Base-by-base conservation (phyloP, 1,139 yeast genomes). In the Suhomyces coccinellae region DNA sequence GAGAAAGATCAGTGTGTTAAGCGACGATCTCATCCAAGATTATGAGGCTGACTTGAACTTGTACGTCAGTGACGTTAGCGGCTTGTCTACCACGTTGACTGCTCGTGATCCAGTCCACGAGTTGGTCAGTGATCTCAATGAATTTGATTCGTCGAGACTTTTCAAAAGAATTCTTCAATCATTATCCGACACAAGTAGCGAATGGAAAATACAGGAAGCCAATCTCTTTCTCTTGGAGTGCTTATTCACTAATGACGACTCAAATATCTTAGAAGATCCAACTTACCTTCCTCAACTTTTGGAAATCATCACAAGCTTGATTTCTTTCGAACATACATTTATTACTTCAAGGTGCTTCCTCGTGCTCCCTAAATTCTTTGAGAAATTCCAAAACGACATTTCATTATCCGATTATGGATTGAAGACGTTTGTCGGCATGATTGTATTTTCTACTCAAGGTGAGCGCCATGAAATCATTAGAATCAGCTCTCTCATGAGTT, bases 61-160 rank as follows among this genome's bases (percentile, higher is more conserved):
- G 6, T 89, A 80, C 61, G 86, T 88, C 6, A 79, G 88, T 6
- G 85, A 83, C 36, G 88, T 86, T 46, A 75, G 87, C 1, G 96
- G 90, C 1, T 69, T 87, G 34, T 68, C 79, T 1, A 68, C 76
- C 24, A 73, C 67, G 7, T 64, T 66, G 11, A 62, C 73, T 5
- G 74, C 79, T 1, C 71, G 93, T 48, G 86, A 82, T 44, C 69
- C 83, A 0, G 61, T 80, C 2, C 62, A 66, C 41, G 87, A 82
- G 32, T 71, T 74, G 22, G 52, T 82, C 16, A 60, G 73, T 0
- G 84, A 79, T 32, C 51, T 79, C 39, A 69, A 73, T 41, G 61
- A 61, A 5, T 34, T 38, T 0, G 82, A 77, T 54, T 67, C 72
- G 16, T 47, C 53, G 7, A 35, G 38, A 0, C 41, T 74, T 1